Conservation (phyloP, 352 stramenopile species). For the Phytopythium ostracodes region DNA sequence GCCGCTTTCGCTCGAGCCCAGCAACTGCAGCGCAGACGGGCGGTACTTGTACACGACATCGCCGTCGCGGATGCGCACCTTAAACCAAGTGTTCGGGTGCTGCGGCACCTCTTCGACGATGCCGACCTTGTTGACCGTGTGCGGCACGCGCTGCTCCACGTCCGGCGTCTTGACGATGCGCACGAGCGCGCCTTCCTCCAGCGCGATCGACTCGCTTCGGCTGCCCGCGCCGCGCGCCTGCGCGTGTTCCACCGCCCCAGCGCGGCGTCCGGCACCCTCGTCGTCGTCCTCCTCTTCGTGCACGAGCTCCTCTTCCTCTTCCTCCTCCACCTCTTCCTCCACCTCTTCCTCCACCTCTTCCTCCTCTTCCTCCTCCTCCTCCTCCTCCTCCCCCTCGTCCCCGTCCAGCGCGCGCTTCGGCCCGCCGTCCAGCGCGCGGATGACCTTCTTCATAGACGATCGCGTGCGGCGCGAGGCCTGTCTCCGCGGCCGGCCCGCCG, state of each 20-base stretch:
- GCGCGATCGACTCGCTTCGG: constrained; percentile 39
- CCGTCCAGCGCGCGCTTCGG: constrained; percentile 27
- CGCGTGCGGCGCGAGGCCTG: constrained; percentile 38
- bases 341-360: constrained; percentile 12
- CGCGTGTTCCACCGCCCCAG: too few species aligned
- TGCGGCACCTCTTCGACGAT: constrained; percentile 77
- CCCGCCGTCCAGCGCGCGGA: constrained; percentile 10
- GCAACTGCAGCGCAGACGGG: constrained; percentile 61
- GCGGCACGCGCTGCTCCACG: constrained; percentile 79
- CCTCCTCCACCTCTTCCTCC: constrained; percentile 39
- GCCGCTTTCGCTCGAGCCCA: constrained; percentile 27
- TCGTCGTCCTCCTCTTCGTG: constrained; percentile 16
- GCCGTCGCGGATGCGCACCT: constrained; percentile 74
- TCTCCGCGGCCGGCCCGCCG: constrained; percentile 21
- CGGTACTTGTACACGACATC: constrained; percentile 89
- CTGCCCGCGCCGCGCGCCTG: constrained; percentile 1
- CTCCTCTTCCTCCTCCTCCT: constrained; percentile 54
- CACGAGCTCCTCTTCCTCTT: constrained; percentile 31
- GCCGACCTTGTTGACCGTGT: constrained; percentile 76
- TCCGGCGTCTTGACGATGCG: constrained; percentile 67
- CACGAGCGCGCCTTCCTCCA: constrained; percentile 62
- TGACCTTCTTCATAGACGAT: constrained; percentile 29
- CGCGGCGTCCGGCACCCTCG: constrained; percentile 12
- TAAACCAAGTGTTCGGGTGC: constrained; percentile 87
- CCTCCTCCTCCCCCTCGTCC: constrained; percentile 50